A percentile compares a stretch with the other conserved stretches of the same genome.
Conservation (phyloP, 805 yeast species). For the Lipomyces yamadae region DNA sequence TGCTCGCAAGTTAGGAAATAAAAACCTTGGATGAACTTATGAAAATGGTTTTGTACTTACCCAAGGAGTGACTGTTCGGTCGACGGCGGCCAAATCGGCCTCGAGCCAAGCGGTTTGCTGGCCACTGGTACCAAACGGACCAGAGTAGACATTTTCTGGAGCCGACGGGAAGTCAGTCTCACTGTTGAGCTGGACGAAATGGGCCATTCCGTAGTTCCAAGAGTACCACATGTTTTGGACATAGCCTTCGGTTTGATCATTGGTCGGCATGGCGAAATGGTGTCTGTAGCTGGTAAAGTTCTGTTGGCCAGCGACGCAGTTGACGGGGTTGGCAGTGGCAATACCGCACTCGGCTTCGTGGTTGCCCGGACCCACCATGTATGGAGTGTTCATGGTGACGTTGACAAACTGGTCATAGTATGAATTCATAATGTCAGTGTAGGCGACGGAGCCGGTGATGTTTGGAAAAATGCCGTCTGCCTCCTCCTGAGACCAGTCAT, state of each 20-base stretch:
- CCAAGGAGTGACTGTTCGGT: conserved; percentile 43
- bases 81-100: conserved; percentile 39
- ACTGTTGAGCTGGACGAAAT: conserved; percentile 40
- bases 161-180: conserved; percentile 40
- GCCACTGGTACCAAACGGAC: conserved; percentile 31
- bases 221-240: conserved; percentile 42
- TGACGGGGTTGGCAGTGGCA: conserved; percentile 10
- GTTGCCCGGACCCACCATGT: conserved; percentile 24
- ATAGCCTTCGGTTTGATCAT: conserved; percentile 34
- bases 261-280: conserved; percentile 42
- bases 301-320: conserved; percentile 27
- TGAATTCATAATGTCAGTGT: conserved; percentile 13
- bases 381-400: conserved; percentile 7
- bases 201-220: conserved; percentile 41
- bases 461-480: conserved; percentile 11
- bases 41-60: conserved; percentile 12
- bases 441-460: conserved; percentile 8
- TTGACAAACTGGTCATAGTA: conserved; percentile 15
- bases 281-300: conserved; percentile 41
- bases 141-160: conserved; percentile 19
- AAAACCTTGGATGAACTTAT: too few species aligned
- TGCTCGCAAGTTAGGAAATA: too few species aligned
- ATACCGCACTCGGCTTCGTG: conserved; percentile 22
- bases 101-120: conserved; percentile 41
- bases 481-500: conserved; percentile 13